These are phyloP conservation scores for Botrytis hyacinthi DNA, from an alignment of 2,329 filamentous ascomycete genomes.

Conservation along the genomic window DNA sequence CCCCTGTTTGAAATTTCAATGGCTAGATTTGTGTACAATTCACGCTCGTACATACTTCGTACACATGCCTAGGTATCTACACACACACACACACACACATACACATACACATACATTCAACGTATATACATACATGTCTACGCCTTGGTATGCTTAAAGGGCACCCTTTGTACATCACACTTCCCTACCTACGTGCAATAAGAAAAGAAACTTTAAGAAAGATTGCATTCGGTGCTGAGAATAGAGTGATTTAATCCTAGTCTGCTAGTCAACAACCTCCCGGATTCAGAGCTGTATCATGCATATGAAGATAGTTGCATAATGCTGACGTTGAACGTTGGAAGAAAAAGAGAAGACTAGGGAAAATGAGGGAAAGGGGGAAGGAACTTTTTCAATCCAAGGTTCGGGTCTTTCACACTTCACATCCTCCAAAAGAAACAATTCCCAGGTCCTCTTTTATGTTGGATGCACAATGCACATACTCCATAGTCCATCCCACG, in stretches of 20 bases:
- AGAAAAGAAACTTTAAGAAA: background rate
- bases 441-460: background rate
- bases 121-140: background rate
- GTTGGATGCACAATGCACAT: background rate
- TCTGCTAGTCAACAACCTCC: background rate
- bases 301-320: conserved; percentile 4
- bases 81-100: background rate
- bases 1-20: background rate
- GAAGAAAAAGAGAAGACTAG: background rate
- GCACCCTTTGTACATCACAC: background rate
- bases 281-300: background rate
- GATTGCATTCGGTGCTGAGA: background rate
- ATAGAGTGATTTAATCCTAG: background rate
- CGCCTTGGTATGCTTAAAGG: background rate
- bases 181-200: background rate
- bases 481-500: background rate
- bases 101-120: background rate
- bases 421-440: background rate
- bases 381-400: background rate
- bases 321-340: conserved; percentile 9
- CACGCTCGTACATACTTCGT: background rate
- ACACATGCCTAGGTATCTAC: background rate
- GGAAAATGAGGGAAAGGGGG: background rate
- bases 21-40: background rate
- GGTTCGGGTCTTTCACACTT: background rate